phyloP scores from a whole-genome alignment of 176 grass and related monocot species.

The Avena insularis region DNA sequence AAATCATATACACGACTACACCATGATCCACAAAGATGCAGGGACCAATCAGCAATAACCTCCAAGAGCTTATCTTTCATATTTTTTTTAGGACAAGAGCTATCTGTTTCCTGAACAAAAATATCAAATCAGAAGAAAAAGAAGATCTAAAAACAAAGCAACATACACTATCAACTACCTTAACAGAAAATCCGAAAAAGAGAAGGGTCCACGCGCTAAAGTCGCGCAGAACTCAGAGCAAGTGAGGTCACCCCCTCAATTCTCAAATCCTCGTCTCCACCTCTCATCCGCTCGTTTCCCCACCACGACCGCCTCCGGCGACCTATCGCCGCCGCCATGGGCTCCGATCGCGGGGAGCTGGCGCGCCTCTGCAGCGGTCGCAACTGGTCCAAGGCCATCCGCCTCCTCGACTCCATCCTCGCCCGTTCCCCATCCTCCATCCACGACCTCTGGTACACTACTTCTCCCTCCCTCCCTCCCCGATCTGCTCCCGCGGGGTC shows the following conservation, averaged over 20 bases:
- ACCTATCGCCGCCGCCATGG: conserved; percentile 47
- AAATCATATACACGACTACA: no score
- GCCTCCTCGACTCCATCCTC: conserved; percentile 79
- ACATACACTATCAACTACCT: not conserved
- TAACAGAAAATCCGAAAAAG: conserved; percentile 14
- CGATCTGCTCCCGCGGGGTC: conserved; percentile 38
- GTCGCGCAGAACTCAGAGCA: not conserved
- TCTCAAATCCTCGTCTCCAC: conserved; percentile 60
- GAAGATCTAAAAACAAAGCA: not conserved
- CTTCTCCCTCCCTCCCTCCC: not conserved
- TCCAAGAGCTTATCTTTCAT: not conserved
- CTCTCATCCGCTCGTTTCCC: conserved; percentile 31
- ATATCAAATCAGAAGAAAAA: not conserved
- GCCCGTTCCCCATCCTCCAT: conserved; percentile 73
- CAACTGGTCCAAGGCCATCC: conserved; percentile 99
- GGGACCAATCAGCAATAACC: not conserved
- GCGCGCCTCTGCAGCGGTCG: conserved; percentile 73
- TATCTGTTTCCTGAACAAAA: not conserved
- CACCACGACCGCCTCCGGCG: conserved; percentile 41
- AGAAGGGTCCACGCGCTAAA: conserved; percentile 1
- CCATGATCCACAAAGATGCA: not conserved
- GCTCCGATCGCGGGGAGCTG: conserved; percentile 76
- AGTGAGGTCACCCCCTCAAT: conserved; percentile 10
- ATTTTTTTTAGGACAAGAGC: not conserved
- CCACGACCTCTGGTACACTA: conserved; percentile 84